Base-by-base conservation (phyloP, 371 early-diverging fungal species). In the Mortierella sp. region DNA sequence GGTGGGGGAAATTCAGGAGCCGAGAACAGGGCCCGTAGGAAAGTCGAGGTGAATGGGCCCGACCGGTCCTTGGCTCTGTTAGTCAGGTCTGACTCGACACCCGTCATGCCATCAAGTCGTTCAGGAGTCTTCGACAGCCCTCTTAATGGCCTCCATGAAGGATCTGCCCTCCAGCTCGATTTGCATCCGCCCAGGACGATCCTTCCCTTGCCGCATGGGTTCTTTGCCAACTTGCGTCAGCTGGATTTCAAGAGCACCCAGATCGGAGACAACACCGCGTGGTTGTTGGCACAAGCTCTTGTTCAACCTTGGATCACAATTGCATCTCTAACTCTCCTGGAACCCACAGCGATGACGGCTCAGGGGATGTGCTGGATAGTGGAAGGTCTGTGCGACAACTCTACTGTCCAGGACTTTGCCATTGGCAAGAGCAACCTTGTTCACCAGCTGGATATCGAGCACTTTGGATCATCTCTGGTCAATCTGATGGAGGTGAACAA, bases 181-280 rank as follows among this genome's bases (percentile, higher is more conserved):
- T 34, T 31, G 2, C 50, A 52, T 10, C 81, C 81, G 16, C 78
- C 78, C 10, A 63, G 48, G 60, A 54, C 42, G 21, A 8, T 34
- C 7, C 42, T 84, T 0, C 57, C 60, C 0, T 34, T 75, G 8
- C 7, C 48, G 1, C 47, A 71, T 11, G 82, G 82, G 11, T 85
- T 81, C 72, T 85, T 85, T 65, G 74, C 82, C 47, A 79, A 76
- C 13, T 44, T 85, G 50, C 76, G 77, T 19, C 74, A 85, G 31
- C 72, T 85, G 48, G 82, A 85, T 47, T 74, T 85, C 63, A 85
- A 81, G 72, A 85, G 85, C 50, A 85, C 85, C 4, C 63, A 48
- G 28, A 70, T 79, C 38, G 85, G 85, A 2, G 82, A 85, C 38
- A 74, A 52, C 6, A 74, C 76, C 7, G 85, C 85, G 0, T 81